Percentiles rank a stretch among this genome's conserved stretches.
phyloP scores from a whole-genome alignment of 805 yeast genomes.

The Millerozyma miso region DNA sequence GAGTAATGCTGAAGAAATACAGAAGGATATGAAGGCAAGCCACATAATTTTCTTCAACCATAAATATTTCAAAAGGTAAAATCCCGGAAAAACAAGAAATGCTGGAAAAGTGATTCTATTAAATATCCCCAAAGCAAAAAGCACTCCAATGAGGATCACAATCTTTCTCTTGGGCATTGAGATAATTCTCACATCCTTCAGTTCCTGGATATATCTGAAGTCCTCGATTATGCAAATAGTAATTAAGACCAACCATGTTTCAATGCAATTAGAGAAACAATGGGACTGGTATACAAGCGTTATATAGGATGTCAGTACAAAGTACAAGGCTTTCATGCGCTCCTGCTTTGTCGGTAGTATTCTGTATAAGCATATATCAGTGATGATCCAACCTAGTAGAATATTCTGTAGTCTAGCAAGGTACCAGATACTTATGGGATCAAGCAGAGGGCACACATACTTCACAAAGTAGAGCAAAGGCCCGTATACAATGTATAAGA shows the following conservation, averaged over 20 bases:
- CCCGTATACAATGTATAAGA: constrained; percentile 64
- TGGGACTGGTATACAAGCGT: constrained; percentile 80
- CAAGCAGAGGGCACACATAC: constrained; percentile 29
- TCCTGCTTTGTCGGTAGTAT: constrained; percentile 49
- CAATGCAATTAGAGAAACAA: constrained; percentile 84
- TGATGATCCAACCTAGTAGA: constrained; percentile 31
- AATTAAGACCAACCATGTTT: constrained; percentile 54
- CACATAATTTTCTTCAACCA: constrained; percentile 27
- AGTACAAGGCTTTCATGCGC: constrained; percentile 43
- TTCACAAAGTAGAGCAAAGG: constrained; percentile 46
- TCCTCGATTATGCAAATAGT: constrained; percentile 47
- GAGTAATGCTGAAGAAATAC: constrained; percentile 31
- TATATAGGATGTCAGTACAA: constrained; percentile 58
- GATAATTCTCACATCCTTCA: constrained; percentile 2
- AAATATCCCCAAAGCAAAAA: constrained; percentile 67
- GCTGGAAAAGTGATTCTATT: constrained; percentile 82
- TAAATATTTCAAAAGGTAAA: constrained; percentile 43
- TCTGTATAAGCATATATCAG: constrained; percentile 42
- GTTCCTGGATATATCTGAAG: constrained; percentile 23
- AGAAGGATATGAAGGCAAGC: constrained; percentile 31
- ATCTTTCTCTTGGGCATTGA: constrained; percentile 1
- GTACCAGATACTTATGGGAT: constrained; percentile 51
- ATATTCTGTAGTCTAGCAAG: constrained; percentile 49
- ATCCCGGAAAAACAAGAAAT: constrained; percentile 63
- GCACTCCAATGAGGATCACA: constrained; percentile 38